Evolutionary conservation across 139 green algal genomes (phyloP).

Genomic region (Tetratostichococcus sp.): DNA sequence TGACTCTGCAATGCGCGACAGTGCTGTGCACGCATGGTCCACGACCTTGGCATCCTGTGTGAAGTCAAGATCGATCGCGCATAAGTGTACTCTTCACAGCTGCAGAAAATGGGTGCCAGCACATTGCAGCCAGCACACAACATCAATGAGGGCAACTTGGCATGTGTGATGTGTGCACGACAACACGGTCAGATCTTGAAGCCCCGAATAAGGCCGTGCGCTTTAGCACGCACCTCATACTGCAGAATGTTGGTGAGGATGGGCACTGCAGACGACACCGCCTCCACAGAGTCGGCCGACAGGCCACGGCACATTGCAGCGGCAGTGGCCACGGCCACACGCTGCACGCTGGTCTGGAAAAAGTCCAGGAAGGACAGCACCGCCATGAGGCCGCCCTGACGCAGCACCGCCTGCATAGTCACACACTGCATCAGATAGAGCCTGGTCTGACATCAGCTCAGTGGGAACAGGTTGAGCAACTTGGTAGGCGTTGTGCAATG

Average conservation of each 20-base stretch:
- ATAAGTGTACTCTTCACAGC: no score
- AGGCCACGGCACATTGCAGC: slow-evolving; percentile 84
- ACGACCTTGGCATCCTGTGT: slow-evolving; percentile 79
- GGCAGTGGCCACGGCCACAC: slow-evolving; percentile 81
- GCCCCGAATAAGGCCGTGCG: no score
- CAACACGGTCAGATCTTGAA: no score
- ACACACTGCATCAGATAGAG: no score
- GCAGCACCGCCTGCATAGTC: slow-evolving; percentile 28
- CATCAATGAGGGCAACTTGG: background rate
- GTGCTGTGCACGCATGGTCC: slow-evolving; percentile 77
- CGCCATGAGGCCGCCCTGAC: slow-evolving; percentile 76
- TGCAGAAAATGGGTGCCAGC: background rate
- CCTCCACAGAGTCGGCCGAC: slow-evolving; percentile 34
- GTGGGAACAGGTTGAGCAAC: no score
- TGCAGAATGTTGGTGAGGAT: slow-evolving; percentile 83
- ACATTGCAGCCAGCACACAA: background rate
- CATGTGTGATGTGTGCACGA: no score
- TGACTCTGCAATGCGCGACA: slow-evolving; percentile 75
- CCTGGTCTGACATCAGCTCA: no score
- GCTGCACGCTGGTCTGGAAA: slow-evolving; percentile 89
- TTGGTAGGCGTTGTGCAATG: no score
- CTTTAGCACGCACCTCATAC: slow-evolving; percentile 60
- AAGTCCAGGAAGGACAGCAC: slow-evolving; percentile 95
- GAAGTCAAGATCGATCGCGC: no score
- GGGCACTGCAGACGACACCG: slow-evolving; percentile 69